These are phyloP conservation scores for Rhinocladiella similis DNA, from an alignment of 2,329 filamentous ascomycete species.

Conservation along the genomic window DNA sequence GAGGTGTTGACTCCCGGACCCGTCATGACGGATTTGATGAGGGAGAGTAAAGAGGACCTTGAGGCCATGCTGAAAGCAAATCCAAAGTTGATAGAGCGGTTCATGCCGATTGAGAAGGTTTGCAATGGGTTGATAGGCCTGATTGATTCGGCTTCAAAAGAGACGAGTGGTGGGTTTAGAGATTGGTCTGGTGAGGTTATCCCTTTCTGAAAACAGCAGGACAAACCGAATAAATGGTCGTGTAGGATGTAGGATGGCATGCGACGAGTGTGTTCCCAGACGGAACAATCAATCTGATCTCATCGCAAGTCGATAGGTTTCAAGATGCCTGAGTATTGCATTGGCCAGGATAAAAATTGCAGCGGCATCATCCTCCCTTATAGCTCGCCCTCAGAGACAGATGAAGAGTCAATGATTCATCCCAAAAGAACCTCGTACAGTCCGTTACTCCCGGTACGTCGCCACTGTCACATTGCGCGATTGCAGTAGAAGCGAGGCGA, in stretches of 20 bases:
- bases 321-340: too few relatives aligned
- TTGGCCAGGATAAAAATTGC: too few relatives aligned
- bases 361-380: too few relatives aligned
- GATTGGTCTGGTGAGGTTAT: constrained; percentile 10
- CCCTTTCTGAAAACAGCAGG: not conserved
- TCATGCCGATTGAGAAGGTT: constrained; percentile 2
- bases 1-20: constrained; percentile 10
- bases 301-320: too few relatives aligned
- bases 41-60: not conserved
- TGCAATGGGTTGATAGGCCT: not conserved
- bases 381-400: not conserved
- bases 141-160: constrained; percentile 2
- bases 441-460: not conserved
- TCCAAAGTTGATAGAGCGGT: not conserved
- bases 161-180: constrained; percentile 6
- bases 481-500: not conserved
- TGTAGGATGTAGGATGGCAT: too few relatives aligned
- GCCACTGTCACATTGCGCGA: not conserved
- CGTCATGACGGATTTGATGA: constrained; percentile 8
- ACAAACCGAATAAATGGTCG: too few relatives aligned
- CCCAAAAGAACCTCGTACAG: not conserved
- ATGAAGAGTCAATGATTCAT: not conserved
- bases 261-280: too few relatives aligned
- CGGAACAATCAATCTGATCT: too few relatives aligned
- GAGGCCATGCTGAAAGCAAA: constrained; percentile 1